phyloP scores from a whole-genome alignment of 2,329 filamentous ascomycete species.

The Aspergillus pseudotamarii region DNA sequence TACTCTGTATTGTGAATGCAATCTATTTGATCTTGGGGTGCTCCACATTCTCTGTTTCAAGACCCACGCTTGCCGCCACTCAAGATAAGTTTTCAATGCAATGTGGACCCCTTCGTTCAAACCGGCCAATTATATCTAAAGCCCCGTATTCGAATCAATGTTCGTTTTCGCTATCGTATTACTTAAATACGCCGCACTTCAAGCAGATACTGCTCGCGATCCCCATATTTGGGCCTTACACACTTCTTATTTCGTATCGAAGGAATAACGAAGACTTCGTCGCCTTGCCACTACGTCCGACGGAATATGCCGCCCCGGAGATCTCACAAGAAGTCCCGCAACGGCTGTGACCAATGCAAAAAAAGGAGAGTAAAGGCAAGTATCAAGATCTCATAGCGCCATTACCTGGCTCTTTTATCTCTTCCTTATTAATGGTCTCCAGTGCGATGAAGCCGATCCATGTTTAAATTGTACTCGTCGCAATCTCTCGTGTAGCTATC shows the following conservation, averaged over 20 bases:
- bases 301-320: conserved; percentile 26
- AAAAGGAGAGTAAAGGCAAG: conserved; percentile 27
- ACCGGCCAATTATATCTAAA: background rate
- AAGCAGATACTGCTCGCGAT: background rate
- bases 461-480: background rate
- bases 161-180: background rate
- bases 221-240: background rate
- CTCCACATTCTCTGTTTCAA: background rate
- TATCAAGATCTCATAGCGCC: background rate
- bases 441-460: background rate
- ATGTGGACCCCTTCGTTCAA: background rate
- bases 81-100: background rate
- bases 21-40: background rate
- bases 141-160: background rate
- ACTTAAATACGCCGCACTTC: background rate
- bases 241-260: background rate
- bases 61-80: background rate
- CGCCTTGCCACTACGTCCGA: background rate
- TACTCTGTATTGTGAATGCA: no score
- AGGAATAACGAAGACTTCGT: background rate
- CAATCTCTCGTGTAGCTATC: background rate
- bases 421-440: background rate
- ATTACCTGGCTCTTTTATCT: background rate
- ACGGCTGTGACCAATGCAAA: conserved; percentile 32
- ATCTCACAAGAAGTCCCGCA: conserved; percentile 31